Percentiles rank a stretch among this genome's conserved stretches.
These are phyloP conservation scores for Mentha longifolia DNA, from an alignment of 257 asterid genomes.

Conservation along the genomic window DNA sequence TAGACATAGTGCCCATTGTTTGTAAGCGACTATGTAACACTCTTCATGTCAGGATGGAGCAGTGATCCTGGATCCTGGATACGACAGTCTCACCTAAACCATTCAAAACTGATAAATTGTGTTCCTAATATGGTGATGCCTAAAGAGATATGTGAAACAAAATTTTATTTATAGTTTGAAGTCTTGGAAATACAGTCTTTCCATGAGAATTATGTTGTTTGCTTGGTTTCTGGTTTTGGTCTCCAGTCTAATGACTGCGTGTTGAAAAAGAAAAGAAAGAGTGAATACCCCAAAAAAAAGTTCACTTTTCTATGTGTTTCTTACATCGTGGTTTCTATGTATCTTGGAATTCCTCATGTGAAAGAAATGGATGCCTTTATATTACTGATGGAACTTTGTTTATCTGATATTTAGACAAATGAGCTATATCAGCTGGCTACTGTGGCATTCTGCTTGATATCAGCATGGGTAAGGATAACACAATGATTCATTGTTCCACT, in stretches of 20 bases:
- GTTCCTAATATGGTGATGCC: constrained; percentile 11
- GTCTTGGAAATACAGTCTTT: background rate
- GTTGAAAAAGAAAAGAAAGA: background rate
- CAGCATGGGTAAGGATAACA: constrained; percentile 83
- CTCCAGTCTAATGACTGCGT: constrained; percentile 18
- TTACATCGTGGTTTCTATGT: background rate
- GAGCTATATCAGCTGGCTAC: constrained; percentile 95
- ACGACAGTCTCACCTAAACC: background rate
- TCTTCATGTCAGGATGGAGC: too few species aligned
- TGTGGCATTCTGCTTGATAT: constrained; percentile 94
- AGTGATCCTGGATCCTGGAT: too few species aligned
- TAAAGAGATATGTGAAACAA: constrained; percentile 6
- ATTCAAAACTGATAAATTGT: background rate
- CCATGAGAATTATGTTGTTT: constrained; percentile 6
- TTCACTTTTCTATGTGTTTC: background rate
- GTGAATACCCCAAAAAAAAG: background rate
- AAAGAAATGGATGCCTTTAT: background rate
- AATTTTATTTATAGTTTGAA: constrained; percentile 5
- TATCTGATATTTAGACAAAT: constrained; percentile 65
- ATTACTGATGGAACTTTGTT: constrained; percentile 36
- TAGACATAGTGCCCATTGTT: too few species aligned
- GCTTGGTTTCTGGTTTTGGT: constrained; percentile 12
- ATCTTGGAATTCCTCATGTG: background rate
- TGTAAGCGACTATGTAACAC: too few species aligned
- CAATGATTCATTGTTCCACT: constrained; percentile 9